Conservation (phyloP, 805 yeast species). For the Kodamaea leandrae region DNA sequence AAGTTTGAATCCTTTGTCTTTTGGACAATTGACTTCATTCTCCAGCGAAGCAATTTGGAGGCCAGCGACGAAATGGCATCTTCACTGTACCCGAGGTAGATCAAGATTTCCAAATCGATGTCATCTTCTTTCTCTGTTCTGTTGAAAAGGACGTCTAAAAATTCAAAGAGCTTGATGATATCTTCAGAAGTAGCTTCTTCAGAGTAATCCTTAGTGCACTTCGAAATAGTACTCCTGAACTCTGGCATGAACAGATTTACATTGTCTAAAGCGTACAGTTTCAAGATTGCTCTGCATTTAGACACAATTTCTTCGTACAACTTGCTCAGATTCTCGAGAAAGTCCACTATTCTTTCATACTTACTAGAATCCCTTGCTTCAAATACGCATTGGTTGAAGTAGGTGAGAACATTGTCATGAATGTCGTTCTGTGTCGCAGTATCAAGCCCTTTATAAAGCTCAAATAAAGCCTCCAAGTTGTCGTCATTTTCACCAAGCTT, state of each 20-base stretch:
- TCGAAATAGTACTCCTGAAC: constrained; percentile 2
- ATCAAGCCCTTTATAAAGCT: constrained; percentile 24
- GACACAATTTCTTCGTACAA: constrained; percentile 16
- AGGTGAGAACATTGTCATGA: constrained; percentile 9
- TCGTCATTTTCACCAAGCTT: constrained; percentile 16
- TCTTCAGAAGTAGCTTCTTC: constrained; percentile 2
- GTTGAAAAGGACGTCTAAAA: constrained; percentile 7
- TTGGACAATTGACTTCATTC: constrained; percentile 32
- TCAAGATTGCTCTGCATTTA: constrained; percentile 1
- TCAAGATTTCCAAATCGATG: constrained; percentile 2
- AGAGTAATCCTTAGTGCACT: neutral
- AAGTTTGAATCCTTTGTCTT: constrained; percentile 17
- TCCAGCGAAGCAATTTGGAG: constrained; percentile 54
- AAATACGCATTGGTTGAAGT: constrained; percentile 6
- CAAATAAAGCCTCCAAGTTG: constrained; percentile 23
- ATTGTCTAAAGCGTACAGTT: constrained; percentile 1
- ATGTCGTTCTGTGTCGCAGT: constrained; percentile 6
- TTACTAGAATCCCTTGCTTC: constrained; percentile 4
- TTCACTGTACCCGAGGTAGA: constrained; percentile 36
- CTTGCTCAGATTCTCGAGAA: constrained; percentile 16
- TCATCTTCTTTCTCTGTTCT: neutral
- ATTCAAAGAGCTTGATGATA: constrained; percentile 5
- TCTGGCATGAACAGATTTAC: constrained; percentile 7
- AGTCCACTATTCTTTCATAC: constrained; percentile 14
- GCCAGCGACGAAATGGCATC: constrained; percentile 30